Evolutionary conservation across 2,329 filamentous ascomycete species (phyloP), one percentile per base, ranked within the genome.

Genomic region (Didymella pinodella): DNA sequence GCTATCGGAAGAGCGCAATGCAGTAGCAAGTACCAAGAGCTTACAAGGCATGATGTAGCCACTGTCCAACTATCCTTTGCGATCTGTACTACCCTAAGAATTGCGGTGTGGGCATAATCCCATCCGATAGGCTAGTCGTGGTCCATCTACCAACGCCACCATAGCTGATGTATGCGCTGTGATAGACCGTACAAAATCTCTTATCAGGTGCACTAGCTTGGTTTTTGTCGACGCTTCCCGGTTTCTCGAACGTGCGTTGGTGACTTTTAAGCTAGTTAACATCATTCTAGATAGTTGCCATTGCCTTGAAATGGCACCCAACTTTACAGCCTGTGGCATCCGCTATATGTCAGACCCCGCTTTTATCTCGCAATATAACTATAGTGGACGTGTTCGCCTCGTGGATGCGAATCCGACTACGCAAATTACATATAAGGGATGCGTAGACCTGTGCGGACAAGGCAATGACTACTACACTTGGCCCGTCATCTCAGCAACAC

Each of bases 391-490:
- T 10, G 61, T 68, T 5, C 48, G 50, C 22, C 43, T 56, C 0
- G 36, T 56, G 7, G 12, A 54, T 11, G 41, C 52, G 11, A 62
- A 61, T 18, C 54, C 47, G 29, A 41, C n/a, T 7, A 71, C 67
- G 4, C 71, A 73, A 40, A 70, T 76, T 28, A 73, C 65, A 2
- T 64, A 62, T 2, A 44, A 65, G 20, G 74, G 73, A 20, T 77
- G 75, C 60, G n/a, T 63, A 26, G 56, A 57, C 5, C 26, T 77
- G 2, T 77, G 75, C 51, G 74, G 75, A 11, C 47, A 36, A 8
- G 71, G 65, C 18, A 65, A 59, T n/a, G 66, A 71, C 18, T 73
- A 62, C 45, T 76, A 77, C 44, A 54, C 59, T 0, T 77, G 73
- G 75, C 49, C 59, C 6, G 59, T 66, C 14, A 59, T 65, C 7